Evolutionary conservation across 495 filamentous ascomycete genomes (phyloP), one percentile per base, ranked within the genome.

Genomic region (Hyaloscypha finlandica): DNA sequence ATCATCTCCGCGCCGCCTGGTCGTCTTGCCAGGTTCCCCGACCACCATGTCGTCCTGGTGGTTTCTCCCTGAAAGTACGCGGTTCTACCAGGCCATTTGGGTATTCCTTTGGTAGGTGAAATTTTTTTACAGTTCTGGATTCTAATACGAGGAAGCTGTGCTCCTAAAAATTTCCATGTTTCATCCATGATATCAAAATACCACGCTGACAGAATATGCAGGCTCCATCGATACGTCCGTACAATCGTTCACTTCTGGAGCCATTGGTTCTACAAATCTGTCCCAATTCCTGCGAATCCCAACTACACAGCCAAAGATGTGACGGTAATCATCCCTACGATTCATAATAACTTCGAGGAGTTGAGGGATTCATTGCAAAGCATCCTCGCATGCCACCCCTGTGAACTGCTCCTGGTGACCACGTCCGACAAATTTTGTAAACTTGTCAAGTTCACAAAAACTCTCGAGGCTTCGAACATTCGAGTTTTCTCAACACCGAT

Each of bases 281-380:
- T 87, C 42, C 84, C 81, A 16, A 82, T 86, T 42, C 86, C 86
- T 14, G 81, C 86, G 30, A 84, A 86, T 37, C 89, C 90, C 12
- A 84, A 80, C 68, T 81, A 89, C 72, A 86, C 83, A n/a, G 79
- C 84, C 0, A 77, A 89, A 73, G 87, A 93, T 85, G 88, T 92
- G 66, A 89, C 90, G 29, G 86, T 92, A 48, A 89, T 93, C 69
- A 85, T 92, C 64, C 89, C 89, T 14, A 89, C 87, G 0, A 83
- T 92, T 66, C 85, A 89, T 59, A 84, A 85, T 67, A 76, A 66
- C 51, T 82, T 84, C 33, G 79, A 84, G 64, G 83, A 86, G 52
- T 78, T 86, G 31, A 78, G 77, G 42, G 74, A 78, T 12, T 83
- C 82, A 19, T 70, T 86, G 1, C 75, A 81, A 70, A 86, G 83